Evolutionary conservation across 768 basidiomycete species (phyloP).

Genomic region (Leccinum subtestaceum): DNA sequence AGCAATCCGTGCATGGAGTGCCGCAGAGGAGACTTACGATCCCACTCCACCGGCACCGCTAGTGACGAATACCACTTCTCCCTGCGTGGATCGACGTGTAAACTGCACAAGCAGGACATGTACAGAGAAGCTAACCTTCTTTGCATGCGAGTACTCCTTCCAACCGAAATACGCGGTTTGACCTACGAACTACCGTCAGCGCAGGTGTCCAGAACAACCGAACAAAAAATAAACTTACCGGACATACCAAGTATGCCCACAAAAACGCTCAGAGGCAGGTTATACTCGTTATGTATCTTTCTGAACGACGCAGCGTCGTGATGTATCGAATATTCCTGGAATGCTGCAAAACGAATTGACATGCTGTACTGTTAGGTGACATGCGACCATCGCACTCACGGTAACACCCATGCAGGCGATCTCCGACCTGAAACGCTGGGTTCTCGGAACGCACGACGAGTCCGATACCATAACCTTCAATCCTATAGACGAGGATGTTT

Average conservation of each 20-base stretch:
- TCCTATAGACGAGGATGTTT: neutral
- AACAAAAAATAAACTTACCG: constrained; percentile 1
- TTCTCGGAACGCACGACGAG: constrained; percentile 18
- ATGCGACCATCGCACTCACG: constrained; percentile 14
- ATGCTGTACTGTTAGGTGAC: neutral
- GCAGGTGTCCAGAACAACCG: constrained; percentile 6
- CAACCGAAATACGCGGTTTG: constrained; percentile 17
- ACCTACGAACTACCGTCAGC: constrained; percentile 10
- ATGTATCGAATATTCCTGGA: constrained; percentile 17
- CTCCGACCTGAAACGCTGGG: constrained; percentile 10
- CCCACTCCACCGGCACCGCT: constrained; percentile 54
- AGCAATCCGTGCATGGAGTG: neutral
- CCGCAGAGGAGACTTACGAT: constrained; percentile 39
- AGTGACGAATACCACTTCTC: constrained; percentile 49
- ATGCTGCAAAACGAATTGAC: constrained; percentile 30
- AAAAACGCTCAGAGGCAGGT: constrained; percentile 29
- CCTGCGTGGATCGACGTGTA: constrained; percentile 24
- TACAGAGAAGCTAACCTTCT: neutral
- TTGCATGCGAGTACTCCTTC: constrained; percentile 17
- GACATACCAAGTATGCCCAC: constrained; percentile 30
- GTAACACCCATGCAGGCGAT: constrained; percentile 25
- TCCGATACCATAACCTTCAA: constrained; percentile 39
- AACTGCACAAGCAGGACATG: neutral
- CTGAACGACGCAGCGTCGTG: neutral
- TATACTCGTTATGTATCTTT: constrained; percentile 26